Evolutionary conservation across 2,329 filamentous ascomycete genomes (phyloP).

Genomic region (Ophidiomyces ophidiicola): DNA sequence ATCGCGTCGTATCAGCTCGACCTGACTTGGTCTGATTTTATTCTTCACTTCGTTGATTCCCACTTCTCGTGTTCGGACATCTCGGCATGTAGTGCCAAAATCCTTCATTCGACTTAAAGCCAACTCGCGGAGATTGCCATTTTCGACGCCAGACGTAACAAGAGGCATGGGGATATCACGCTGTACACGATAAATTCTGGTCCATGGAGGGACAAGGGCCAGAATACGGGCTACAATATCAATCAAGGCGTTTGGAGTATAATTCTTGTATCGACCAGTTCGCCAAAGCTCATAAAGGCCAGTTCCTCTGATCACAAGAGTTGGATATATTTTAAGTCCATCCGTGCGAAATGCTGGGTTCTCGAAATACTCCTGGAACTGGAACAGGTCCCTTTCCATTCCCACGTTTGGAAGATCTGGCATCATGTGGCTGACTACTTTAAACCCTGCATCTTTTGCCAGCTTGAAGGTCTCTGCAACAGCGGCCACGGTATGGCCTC

Average conservation of each 20-base stretch:
- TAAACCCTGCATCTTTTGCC: slow-evolving; percentile 97
- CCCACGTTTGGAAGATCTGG: slow-evolving; percentile 94
- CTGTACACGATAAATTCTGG: slow-evolving; percentile 94
- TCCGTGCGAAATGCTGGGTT: slow-evolving; percentile 93
- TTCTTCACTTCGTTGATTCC: slow-evolving; percentile 99
- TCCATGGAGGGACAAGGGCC: slow-evolving; percentile 91
- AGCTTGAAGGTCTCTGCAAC: slow-evolving; percentile 94
- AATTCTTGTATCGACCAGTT: slow-evolving; percentile 94
- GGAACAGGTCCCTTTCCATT: slow-evolving; percentile 93
- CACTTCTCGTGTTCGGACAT: slow-evolving; percentile 90
- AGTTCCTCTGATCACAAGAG: slow-evolving; percentile 89
- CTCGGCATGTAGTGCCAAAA: slow-evolving; percentile 91
- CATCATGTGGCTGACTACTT: slow-evolving; percentile 99
- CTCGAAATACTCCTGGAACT: slow-evolving; percentile 96
- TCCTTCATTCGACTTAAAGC: slow-evolving; percentile 98
- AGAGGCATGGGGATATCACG: slow-evolving; percentile 99
- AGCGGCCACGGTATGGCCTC: slow-evolving; percentile 87
- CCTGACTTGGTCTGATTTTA: slow-evolving; percentile 91
- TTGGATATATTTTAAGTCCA: slow-evolving; percentile 95
- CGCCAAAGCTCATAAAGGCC: slow-evolving; percentile 96
- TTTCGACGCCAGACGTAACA: slow-evolving; percentile 96
- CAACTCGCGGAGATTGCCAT: slow-evolving; percentile 87
- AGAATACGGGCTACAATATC: slow-evolving; percentile 94
- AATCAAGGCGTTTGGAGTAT: slow-evolving; percentile 91
- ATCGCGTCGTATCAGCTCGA: slow-evolving; percentile 86